Conservation (phyloP, 2,329 filamentous ascomycete species). For the Colletotrichum sp. region DNA sequence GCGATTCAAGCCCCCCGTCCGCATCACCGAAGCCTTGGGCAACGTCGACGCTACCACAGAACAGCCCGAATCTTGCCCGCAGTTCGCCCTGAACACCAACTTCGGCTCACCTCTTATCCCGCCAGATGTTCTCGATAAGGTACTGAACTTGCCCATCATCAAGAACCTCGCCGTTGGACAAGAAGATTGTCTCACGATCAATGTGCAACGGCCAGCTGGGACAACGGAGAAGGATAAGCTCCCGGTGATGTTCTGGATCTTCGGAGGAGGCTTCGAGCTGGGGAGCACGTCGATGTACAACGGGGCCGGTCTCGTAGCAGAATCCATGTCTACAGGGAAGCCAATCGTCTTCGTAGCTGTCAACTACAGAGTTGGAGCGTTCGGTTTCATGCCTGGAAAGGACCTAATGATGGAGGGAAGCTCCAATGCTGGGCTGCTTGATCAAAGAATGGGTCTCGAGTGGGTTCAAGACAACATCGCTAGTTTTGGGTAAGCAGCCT, state of each 20-base stretch:
- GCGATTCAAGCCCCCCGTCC: conserved; percentile 47
- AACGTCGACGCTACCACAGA: conserved; percentile 46
- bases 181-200: conserved; percentile 39
- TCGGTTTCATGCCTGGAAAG: conserved; percentile 30
- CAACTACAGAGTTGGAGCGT: conserved; percentile 34
- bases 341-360: conserved; percentile 31
- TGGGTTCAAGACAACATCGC: conserved; percentile 40
- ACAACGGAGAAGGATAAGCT: conserved; percentile 23
- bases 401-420: conserved; percentile 55
- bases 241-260: conserved; percentile 16
- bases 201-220: conserved; percentile 33
- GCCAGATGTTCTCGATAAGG: conserved; percentile 19
- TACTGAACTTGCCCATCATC: background rate
- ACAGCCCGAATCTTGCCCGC: conserved; percentile 28
- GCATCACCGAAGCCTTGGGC: conserved; percentile 27
- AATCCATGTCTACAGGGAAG: conserved; percentile 36
- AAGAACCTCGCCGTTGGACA: conserved; percentile 23
- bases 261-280: conserved; percentile 12
- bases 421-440: conserved; percentile 32
- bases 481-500: conserved; percentile 30
- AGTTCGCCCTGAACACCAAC: conserved; percentile 31
- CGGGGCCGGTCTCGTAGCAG: conserved; percentile 26
- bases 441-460: conserved; percentile 38
- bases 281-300: conserved; percentile 17
- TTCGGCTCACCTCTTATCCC: conserved; percentile 27